A percentile compares a stretch with the other conserved stretches of the same genome.
Evolutionary conservation across 2,329 filamentous ascomycete genomes (phyloP).

Genomic region (Ophiocordyceps camponoti-floridani): DNA sequence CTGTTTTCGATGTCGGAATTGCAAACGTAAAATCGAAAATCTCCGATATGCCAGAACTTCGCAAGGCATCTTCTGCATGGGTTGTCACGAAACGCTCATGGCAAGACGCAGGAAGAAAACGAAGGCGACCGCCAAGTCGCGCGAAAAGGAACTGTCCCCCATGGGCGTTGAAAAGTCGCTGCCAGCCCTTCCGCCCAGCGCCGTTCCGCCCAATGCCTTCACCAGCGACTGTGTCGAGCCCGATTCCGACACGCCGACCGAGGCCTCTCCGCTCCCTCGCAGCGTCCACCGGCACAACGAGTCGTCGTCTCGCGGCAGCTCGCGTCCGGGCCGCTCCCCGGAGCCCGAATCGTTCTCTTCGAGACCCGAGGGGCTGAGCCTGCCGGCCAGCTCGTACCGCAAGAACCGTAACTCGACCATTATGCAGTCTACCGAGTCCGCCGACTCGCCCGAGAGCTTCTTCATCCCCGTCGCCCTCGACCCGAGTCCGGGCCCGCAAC

Average conservation of each 20-base stretch:
- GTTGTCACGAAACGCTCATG: constrained; percentile 93
- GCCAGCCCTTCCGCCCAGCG: constrained; percentile 71
- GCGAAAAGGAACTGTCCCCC: constrained; percentile 44
- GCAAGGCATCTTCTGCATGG: constrained; percentile 99
- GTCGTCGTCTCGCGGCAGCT: constrained; percentile 35
- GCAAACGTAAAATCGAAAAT: constrained; percentile 98
- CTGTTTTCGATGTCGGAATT: constrained; percentile 94
- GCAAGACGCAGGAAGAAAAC: constrained; percentile 76
- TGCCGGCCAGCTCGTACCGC: constrained; percentile 62
- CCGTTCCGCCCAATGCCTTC: constrained; percentile 43
- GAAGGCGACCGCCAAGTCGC: constrained; percentile 44
- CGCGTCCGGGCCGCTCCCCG: constrained; percentile 33
- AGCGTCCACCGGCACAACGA: constrained; percentile 31
- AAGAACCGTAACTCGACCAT: constrained; percentile 59
- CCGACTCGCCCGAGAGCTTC: constrained; percentile 48
- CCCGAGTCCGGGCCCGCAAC: constrained; percentile 40
- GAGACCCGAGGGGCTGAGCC: constrained; percentile 40
- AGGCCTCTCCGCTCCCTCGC: constrained; percentile 47
- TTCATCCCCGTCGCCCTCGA: constrained; percentile 63
- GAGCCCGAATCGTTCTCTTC: constrained; percentile 26
- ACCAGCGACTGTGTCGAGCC: constrained; percentile 39
- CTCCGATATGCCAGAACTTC: constrained; percentile 92
- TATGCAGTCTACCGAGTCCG: constrained; percentile 29
- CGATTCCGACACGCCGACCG: constrained; percentile 49
- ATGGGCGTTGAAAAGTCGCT: constrained; percentile 80